A percentile compares a stretch with the other conserved stretches of the same genome.
Evolutionary conservation across 306 rosid species (phyloP).

Genomic region (Urtica urens): DNA sequence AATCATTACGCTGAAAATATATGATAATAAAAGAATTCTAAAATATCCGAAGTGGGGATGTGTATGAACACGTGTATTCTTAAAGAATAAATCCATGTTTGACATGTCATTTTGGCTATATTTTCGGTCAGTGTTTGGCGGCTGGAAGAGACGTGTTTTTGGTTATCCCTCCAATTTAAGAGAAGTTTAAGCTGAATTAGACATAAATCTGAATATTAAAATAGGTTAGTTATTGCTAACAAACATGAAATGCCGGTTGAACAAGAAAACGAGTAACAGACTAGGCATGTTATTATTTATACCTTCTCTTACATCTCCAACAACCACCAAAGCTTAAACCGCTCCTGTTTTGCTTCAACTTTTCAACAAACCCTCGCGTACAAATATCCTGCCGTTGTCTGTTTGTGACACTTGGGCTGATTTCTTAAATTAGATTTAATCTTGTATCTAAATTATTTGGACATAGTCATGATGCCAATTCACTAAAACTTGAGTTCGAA

Average conservation of each 20-base stretch:
- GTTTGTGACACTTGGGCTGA: too few species aligned
- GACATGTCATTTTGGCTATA: neutral
- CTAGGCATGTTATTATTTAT: neutral
- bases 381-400: neutral
- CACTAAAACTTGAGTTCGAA: too few species aligned
- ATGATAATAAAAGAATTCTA: too few species aligned
- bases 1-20: too few species aligned
- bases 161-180: neutral
- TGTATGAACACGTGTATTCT: too few species aligned
- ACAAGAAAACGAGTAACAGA: neutral
- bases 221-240: neutral
- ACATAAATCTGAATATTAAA: neutral
- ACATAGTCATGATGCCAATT: too few species aligned
- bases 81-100: neutral
- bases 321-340: slow-evolving; percentile 5
- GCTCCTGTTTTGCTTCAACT: slow-evolving; percentile 6
- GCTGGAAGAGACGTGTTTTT: neutral
- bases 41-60: too few species aligned
- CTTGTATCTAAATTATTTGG: too few species aligned
- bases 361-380: slow-evolving; percentile 8
- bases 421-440: too few species aligned
- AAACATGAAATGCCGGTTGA: neutral
- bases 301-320: neutral
- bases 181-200: neutral
- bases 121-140: slow-evolving; percentile 1